These are phyloP conservation scores for Suillus discolor DNA, from an alignment of 768 basidiomycete species.

Conservation along the genomic window DNA sequence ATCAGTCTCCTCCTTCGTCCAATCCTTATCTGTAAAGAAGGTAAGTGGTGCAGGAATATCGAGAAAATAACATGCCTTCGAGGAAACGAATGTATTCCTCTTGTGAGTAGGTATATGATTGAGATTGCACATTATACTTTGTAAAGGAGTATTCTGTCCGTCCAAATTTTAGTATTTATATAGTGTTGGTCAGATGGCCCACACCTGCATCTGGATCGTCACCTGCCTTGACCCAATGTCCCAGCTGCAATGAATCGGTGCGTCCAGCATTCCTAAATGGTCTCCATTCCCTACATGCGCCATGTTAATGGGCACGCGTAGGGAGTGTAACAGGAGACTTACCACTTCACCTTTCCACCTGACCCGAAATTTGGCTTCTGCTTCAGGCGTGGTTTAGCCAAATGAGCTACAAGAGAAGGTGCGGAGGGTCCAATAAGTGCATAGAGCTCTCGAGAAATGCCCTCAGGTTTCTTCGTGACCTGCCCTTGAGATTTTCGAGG, in stretches of 20 bases:
- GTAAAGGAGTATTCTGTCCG: constrained; percentile 74
- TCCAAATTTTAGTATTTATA: constrained; percentile 4
- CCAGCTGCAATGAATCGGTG: constrained; percentile 64
- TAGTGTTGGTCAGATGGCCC: constrained; percentile 16
- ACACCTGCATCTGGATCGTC: constrained; percentile 58
- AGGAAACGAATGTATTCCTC: constrained; percentile 87
- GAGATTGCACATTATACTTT: constrained; percentile 75
- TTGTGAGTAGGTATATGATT: constrained; percentile 71
- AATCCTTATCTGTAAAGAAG: constrained; percentile 62
- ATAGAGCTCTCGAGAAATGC: constrained; percentile 91
- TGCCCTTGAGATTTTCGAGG: constrained; percentile 45
- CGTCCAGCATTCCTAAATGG: constrained; percentile 75
- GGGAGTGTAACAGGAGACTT: constrained; percentile 13
- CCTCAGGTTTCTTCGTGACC: constrained; percentile 71
- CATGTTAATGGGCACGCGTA: background rate
- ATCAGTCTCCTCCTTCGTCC: constrained; percentile 94
- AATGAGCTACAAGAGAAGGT: constrained; percentile 79
- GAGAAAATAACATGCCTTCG: constrained; percentile 51
- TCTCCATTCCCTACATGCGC: constrained; percentile 67
- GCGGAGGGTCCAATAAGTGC: constrained; percentile 94
- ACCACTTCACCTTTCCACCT: constrained; percentile 75
- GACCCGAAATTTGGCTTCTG: constrained; percentile 80
- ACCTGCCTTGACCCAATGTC: constrained; percentile 81
- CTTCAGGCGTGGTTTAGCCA: constrained; percentile 82
- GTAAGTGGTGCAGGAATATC: background rate